These are phyloP conservation scores for Spergularia marina DNA, from an alignment of 148 eudicot species.

Conservation along the genomic window DNA sequence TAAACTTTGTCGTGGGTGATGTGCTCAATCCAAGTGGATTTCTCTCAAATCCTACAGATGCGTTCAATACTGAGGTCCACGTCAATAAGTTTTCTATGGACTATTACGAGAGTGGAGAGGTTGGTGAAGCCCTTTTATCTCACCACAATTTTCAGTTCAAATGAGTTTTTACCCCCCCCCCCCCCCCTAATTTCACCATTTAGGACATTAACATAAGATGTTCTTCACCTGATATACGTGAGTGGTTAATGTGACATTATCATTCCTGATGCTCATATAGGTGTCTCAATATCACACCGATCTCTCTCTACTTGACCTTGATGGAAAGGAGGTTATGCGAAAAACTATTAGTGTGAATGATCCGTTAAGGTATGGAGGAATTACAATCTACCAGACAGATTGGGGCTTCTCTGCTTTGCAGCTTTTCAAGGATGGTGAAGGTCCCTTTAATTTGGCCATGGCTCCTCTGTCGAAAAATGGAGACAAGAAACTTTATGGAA, in stretches of 20 bases:
- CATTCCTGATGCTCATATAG: conserved; percentile 29
- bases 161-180: background rate
- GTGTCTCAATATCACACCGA: conserved; percentile 85
- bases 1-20: conserved; percentile 87
- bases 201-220: background rate
- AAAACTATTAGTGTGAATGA: conserved; percentile 94
- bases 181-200: background rate
- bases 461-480: conserved; percentile 79
- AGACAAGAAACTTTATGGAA: conserved; percentile 92
- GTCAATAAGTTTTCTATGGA: conserved; percentile 91
- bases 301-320: conserved; percentile 73
- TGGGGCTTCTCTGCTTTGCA: conserved; percentile 95
- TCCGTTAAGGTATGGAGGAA: conserved; percentile 88
- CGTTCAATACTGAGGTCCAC: conserved; percentile 88
- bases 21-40: conserved; percentile 81
- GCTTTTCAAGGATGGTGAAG: conserved; percentile 74
- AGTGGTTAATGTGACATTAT: conserved; percentile 6
- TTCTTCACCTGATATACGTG: background rate
- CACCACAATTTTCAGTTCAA: background rate
- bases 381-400: conserved; percentile 96
- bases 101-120: conserved; percentile 95
- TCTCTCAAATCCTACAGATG: conserved; percentile 69
- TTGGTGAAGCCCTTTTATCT: conserved; percentile 33
- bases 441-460: conserved; percentile 96
- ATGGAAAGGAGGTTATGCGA: conserved; percentile 91